These are phyloP conservation scores for Nothopassalora personata DNA, from an alignment of 2,329 filamentous ascomycete species.

Conservation along the genomic window DNA sequence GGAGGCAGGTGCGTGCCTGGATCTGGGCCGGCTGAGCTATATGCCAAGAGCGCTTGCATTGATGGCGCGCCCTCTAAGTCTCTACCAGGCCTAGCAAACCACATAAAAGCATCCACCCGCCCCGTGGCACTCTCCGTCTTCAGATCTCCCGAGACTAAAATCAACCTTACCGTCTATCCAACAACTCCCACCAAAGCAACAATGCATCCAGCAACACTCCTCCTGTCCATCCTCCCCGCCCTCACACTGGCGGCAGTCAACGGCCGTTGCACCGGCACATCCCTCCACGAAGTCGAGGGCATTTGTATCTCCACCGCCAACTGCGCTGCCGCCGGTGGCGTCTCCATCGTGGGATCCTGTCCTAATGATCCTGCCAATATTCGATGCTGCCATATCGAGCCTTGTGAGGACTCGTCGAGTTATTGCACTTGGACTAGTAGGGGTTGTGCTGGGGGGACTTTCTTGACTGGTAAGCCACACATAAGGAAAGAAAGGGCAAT, in stretches of 20 bases:
- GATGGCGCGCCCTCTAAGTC: not conserved
- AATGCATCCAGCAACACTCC: not conserved
- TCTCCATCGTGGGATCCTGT: not conserved
- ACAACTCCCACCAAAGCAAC: not conserved
- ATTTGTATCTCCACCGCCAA: not conserved
- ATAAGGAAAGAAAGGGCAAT: not conserved
- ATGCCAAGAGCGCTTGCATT: not conserved
- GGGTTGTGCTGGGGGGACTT: not conserved
- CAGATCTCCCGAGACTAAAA: no score
- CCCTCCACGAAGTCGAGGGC: not conserved
- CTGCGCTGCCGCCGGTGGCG: not conserved
- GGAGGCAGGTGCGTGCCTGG: not conserved
- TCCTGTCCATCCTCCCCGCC: not conserved
- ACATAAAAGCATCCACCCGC: not conserved
- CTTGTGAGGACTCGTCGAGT: not conserved
- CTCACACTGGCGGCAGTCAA: not conserved
- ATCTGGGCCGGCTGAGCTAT: not conserved
- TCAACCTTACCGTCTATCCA: no score
- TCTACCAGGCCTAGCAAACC: not conserved
- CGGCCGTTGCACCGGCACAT: not conserved
- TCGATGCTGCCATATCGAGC: not conserved
- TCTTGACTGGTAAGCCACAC: not conserved
- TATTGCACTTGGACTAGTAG: not conserved
- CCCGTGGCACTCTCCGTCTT: not conserved
- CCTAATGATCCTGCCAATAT: not conserved